Evolutionary conservation across 208 protist species (phyloP).

Genomic region (Trypanosoma avium): DNA sequence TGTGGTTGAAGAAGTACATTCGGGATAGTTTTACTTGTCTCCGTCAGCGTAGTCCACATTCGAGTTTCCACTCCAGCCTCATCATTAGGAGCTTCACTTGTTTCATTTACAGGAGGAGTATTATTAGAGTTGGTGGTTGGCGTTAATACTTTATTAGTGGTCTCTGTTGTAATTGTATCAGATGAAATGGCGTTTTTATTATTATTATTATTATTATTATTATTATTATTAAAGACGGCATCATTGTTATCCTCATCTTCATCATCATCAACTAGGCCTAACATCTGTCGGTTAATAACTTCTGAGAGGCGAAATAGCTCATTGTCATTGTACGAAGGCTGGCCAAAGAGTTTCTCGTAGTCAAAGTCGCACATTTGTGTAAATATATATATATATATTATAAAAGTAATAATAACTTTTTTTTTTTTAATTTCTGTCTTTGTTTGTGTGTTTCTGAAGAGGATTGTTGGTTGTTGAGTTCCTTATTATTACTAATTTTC

Average conservation of each 20-base stretch:
- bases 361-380: constrained; percentile 19
- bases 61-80: too few species aligned
- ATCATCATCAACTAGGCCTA: constrained; percentile 14
- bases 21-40: too few species aligned
- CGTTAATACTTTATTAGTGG: too few species aligned
- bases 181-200: background rate
- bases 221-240: background rate
- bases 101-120: too few species aligned
- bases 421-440: background rate
- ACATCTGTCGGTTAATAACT: constrained; percentile 14
- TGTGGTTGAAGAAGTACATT: too few species aligned
- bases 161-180: background rate
- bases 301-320: constrained; percentile 9
- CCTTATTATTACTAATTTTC: background rate
- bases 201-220: background rate
- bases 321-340: background rate
- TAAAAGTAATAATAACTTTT: too few species aligned
- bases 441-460: background rate
- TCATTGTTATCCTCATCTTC: constrained; percentile 14
- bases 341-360: constrained; percentile 17
- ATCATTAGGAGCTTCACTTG: too few species aligned
- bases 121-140: too few species aligned
- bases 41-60: too few species aligned
- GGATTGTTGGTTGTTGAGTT: background rate
- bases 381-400: background rate